Evolutionary conservation across 495 filamentous ascomycete species (phyloP).

Genomic region (Neurospora sp.): DNA sequence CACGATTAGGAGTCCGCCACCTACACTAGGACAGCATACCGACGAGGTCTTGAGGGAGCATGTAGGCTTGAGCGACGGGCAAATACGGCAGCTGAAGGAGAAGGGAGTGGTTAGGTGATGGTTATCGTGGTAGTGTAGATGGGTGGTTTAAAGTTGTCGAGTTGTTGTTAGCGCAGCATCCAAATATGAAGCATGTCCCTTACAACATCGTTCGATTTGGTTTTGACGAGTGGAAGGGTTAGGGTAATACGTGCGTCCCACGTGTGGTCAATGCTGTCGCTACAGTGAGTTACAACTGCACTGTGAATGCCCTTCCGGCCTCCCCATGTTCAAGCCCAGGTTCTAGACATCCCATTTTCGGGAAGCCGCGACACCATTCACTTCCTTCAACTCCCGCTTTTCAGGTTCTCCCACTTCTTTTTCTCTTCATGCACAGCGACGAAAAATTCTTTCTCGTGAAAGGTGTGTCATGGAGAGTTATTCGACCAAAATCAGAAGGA

Average conservation of each 20-base stretch:
- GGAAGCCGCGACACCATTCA: background rate
- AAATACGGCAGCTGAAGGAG: conserved; percentile 53
- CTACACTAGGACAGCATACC: conserved; percentile 85
- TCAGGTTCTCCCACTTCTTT: background rate
- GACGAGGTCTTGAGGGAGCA: conserved; percentile 65
- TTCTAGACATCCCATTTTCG: background rate
- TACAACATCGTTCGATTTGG: conserved; percentile 29
- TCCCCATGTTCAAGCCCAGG: background rate
- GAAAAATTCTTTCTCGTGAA: background rate
- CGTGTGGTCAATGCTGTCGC: conserved; percentile 5
- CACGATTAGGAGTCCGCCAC: conserved; percentile 68
- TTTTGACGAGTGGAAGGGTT: background rate
- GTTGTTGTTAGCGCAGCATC: background rate
- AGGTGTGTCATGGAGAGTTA: background rate
- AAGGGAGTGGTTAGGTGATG: conserved; percentile 54
- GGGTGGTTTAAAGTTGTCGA: background rate
- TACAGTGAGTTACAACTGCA: background rate
- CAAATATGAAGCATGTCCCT: conserved; percentile 50
- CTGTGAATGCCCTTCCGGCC: background rate
- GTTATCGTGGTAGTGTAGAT: conserved; percentile 21
- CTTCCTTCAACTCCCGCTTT: background rate
- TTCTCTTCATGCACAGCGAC: background rate
- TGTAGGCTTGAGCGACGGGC: conserved; percentile 49
- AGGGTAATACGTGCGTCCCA: conserved; percentile 7
- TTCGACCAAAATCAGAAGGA: background rate